These are phyloP conservation scores for Cladosporium sphaerospermum DNA, from an alignment of 2,329 filamentous ascomycete species.

Conservation along the genomic window DNA sequence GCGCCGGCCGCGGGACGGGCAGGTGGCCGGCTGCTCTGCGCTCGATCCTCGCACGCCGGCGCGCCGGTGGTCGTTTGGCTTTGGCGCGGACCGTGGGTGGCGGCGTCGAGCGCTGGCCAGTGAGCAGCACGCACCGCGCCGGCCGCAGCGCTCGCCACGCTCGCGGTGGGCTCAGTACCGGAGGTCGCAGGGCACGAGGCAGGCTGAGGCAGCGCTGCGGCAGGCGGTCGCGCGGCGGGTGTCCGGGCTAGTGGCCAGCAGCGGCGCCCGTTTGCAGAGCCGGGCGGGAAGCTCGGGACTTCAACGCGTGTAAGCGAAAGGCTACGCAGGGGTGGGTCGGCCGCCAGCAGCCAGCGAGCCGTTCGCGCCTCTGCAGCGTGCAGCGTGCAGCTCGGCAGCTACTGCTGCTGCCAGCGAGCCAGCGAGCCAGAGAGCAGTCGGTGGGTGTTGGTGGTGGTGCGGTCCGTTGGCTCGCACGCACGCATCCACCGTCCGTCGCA, in stretches of 20 bases:
- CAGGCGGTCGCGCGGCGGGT: background rate
- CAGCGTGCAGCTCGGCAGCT: slow-evolving; percentile 6
- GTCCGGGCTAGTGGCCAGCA: background rate
- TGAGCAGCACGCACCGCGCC: background rate
- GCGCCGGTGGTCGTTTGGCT: background rate
- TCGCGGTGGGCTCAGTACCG: background rate
- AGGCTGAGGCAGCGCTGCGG: too few species aligned
- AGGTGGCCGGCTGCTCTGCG: background rate
- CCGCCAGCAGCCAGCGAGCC: slow-evolving; percentile 8
- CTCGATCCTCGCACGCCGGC: too few species aligned
- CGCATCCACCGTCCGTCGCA: too few species aligned
- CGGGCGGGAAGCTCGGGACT: background rate
- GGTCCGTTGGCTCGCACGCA: background rate
- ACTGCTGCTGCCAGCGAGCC: background rate
- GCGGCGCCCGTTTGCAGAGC: background rate
- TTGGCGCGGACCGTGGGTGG: slow-evolving; percentile 1
- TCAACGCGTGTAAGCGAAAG: background rate
- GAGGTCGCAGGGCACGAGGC: background rate
- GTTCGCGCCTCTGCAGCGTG: slow-evolving; percentile 10
- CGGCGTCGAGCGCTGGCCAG: background rate
- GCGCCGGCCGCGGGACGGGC: background rate
- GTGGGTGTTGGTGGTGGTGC: too few species aligned
- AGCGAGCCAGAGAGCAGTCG: too few species aligned
- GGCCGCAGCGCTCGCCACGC: background rate
- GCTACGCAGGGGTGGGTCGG: background rate